phyloP scores from a whole-genome alignment of 1,284 basidiomycete genomes.

The Serendipita sp. region DNA sequence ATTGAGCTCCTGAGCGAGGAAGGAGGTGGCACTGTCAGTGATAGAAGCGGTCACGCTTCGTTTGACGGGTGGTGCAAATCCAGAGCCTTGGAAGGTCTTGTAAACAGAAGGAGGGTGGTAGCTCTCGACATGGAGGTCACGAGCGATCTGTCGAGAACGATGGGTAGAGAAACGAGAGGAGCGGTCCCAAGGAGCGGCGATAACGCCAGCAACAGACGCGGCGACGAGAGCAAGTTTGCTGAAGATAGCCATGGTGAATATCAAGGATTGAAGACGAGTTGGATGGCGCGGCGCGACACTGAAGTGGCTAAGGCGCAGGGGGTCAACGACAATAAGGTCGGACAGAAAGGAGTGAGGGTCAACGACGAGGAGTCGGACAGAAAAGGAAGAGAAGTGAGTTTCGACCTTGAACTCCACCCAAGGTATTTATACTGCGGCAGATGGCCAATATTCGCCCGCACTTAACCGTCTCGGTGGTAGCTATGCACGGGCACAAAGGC shows the following conservation, averaged over 20 bases:
- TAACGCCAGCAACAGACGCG: background rate
- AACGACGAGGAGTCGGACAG: constrained; percentile 1
- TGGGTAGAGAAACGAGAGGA: background rate
- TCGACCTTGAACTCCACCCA: background rate
- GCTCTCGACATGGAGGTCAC: background rate
- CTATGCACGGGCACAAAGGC: no score
- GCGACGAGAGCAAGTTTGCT: constrained; percentile 9
- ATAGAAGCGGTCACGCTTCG: constrained; percentile 16
- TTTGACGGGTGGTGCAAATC: background rate
- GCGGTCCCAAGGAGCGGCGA: constrained; percentile 6
- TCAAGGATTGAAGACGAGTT: background rate
- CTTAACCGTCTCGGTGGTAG: no score
- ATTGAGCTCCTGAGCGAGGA: constrained; percentile 23
- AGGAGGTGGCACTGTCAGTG: constrained; percentile 24
- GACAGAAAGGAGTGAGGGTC: background rate
- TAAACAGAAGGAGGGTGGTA: constrained; percentile 5
- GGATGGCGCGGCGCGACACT: background rate
- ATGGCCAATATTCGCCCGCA: no score
- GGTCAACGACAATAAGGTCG: background rate
- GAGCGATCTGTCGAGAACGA: constrained; percentile 5
- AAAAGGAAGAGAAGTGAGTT: background rate
- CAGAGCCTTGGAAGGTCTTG: background rate
- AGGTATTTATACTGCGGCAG: background rate
- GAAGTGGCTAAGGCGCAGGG: background rate
- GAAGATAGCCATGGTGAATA: constrained; percentile 8